Conservation (phyloP, 306 rosid genomes). For the Herpetospermum pedunculosum region DNA sequence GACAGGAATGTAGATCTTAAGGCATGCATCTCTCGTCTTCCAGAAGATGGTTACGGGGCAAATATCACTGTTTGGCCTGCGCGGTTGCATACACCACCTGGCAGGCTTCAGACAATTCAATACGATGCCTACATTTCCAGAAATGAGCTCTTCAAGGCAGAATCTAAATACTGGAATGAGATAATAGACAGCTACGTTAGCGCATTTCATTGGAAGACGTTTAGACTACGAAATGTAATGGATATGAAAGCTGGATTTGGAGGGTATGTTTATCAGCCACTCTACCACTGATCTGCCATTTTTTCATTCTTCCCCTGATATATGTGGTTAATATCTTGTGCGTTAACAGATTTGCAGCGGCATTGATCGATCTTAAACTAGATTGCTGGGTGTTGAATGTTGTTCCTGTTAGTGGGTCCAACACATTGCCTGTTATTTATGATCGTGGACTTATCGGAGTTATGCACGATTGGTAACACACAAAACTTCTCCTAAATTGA, state of each 20-base stretch:
- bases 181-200: constrained; percentile 47
- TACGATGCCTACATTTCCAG: constrained; percentile 68
- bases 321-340: constrained; percentile 17
- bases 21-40: constrained; percentile 58
- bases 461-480: constrained; percentile 73
- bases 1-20: constrained; percentile 54
- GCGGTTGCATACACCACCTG: constrained; percentile 62
- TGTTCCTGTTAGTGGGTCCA: constrained; percentile 66
- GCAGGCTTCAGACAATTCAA: constrained; percentile 68
- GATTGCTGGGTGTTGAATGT: constrained; percentile 85
- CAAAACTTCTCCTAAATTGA: not conserved
- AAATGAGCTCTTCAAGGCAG: constrained; percentile 65
- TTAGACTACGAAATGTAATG: constrained; percentile 54
- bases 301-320: not conserved
- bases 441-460: constrained; percentile 88
- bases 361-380: constrained; percentile 36
- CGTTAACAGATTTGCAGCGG: constrained; percentile 71
- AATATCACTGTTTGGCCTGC: constrained; percentile 67
- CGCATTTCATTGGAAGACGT: constrained; percentile 55
- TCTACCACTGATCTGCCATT: not conserved
- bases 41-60: constrained; percentile 53
- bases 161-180: constrained; percentile 75
- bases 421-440: constrained; percentile 72
- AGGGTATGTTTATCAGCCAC: constrained; percentile 39
- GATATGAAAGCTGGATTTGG: constrained; percentile 94